Conservation (phyloP, 1,284 basidiomycete species). For the Bjerkandera adusta region DNA sequence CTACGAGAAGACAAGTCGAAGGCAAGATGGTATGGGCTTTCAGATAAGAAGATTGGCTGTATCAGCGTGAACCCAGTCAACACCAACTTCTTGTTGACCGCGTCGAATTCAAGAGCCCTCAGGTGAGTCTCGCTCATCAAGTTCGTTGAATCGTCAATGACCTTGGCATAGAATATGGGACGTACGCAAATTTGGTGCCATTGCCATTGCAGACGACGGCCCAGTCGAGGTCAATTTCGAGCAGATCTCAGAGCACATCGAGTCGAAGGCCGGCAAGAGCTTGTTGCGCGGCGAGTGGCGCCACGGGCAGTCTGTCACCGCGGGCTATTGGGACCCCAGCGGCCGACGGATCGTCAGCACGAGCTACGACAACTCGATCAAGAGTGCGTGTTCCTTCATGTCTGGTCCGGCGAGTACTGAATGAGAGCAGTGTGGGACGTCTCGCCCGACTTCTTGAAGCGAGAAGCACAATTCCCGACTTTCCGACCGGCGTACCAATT, state of each 20-base stretch:
- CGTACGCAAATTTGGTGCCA: constrained; percentile 52
- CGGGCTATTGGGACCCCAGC: constrained; percentile 79
- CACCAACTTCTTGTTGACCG: constrained; percentile 65
- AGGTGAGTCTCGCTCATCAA: constrained; percentile 42
- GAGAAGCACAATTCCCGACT: constrained; percentile 47
- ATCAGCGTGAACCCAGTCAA: constrained; percentile 72
- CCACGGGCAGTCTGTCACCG: constrained; percentile 74
- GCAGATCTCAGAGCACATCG: constrained; percentile 44
- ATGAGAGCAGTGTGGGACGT: constrained; percentile 78
- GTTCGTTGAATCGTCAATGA: not conserved
- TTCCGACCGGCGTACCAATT: constrained; percentile 61
- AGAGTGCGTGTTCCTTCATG: constrained; percentile 45
- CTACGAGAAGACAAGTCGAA: constrained; percentile 58
- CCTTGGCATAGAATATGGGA: constrained; percentile 75
- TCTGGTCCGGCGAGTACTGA: constrained; percentile 9
- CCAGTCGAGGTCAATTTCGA: constrained; percentile 49
- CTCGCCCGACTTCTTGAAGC: constrained; percentile 43
- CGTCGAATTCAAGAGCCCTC: constrained; percentile 66
- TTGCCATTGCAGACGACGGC: constrained; percentile 15
- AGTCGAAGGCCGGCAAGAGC: constrained; percentile 49
- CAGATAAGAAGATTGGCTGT: constrained; percentile 71
- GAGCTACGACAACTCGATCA: constrained; percentile 72
- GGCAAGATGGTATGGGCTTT: constrained; percentile 60
- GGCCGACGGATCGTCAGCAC: constrained; percentile 77
- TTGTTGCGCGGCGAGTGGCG: constrained; percentile 58